Evolutionary conservation across 768 basidiomycete species (phyloP), one percentile per base, ranked within the genome.

Genomic region (Psilocybe subaeruginosa): DNA sequence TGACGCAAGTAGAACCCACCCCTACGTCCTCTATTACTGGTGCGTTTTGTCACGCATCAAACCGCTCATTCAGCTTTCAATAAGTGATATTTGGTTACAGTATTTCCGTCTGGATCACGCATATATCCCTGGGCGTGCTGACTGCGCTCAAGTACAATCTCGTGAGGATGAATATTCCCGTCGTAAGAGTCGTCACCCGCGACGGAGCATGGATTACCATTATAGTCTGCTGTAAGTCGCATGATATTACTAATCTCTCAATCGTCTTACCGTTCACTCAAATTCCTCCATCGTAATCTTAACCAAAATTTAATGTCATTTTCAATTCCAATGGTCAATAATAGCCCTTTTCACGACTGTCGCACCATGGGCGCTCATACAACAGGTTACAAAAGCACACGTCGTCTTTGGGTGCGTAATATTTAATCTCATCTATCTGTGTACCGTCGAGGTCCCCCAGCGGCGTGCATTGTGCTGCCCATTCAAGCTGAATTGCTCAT

Each of bases 201-300:
- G 64, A 65, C 27, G 61, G 64, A 3, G 41, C 58, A 12, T 65
- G 54, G 45, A 55, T 58, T 3, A 30, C 58, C n/a, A 27, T 56
- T 11, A 17, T 56, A 4, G 41, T 65, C 12, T 65, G 64, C 33
- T 35, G 64, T 62, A 41, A 16, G 61, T 39, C 37, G 37, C 14
- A 8, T 8, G 37, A 8, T 39, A 8, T 39, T 39, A 8, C 8
- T 2, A 39, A 8, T 8, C 37, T 39, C 3, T 9, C n/a, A 49
- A 49, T 43, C 27, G 9, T 23, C 23, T 23, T 23, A 23, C 23
- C 23, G 23, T 23, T 2, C 23, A 23, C 23, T 23, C 23, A 23
- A 23, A 23, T 23, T 23, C 2, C 2, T 23, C 23, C 23, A 23
- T 23, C 23, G 23, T 23, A 23, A 23, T 23, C 23, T 23, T 23